Conservation (phyloP, 106 monocot genomes). For the Dioscorea dumetorum region DNA sequence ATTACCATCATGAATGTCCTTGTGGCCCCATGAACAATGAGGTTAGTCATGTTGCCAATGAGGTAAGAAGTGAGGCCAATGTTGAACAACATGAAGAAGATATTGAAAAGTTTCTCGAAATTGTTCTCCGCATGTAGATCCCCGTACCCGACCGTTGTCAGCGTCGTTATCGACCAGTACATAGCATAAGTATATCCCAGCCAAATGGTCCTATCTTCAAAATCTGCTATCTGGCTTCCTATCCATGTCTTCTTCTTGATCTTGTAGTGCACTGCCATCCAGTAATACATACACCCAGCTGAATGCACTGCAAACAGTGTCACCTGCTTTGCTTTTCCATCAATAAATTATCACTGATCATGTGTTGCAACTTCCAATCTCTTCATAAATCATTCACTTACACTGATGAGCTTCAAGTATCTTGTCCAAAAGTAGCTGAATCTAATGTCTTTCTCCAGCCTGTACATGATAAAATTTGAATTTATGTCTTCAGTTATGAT, state of each 20-base stretch:
- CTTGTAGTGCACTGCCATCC: slow-evolving; percentile 8
- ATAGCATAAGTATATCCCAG: slow-evolving; percentile 10
- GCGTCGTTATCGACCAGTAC: slow-evolving; percentile 25
- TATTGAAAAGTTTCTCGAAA: slow-evolving; percentile 20
- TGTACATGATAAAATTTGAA: background rate
- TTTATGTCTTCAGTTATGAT: background rate
- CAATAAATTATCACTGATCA: too few species aligned
- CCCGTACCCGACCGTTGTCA: slow-evolving; percentile 33
- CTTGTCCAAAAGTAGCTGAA: slow-evolving; percentile 37
- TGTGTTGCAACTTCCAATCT: too few species aligned
- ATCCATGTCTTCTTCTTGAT: slow-evolving; percentile 14
- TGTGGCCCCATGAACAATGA: slow-evolving; percentile 23
- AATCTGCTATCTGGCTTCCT: slow-evolving; percentile 4
- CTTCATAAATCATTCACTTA: background rate
- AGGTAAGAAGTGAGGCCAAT: slow-evolving; percentile 31
- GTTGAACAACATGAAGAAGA: slow-evolving; percentile 36
- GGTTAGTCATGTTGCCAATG: slow-evolving; percentile 41
- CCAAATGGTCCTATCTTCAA: slow-evolving; percentile 17
- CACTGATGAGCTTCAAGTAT: background rate
- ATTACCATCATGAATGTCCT: slow-evolving; percentile 26
- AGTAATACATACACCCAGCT: slow-evolving; percentile 16
- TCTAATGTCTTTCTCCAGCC: slow-evolving; percentile 29
- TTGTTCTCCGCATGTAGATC: slow-evolving; percentile 26
- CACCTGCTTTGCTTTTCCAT: background rate
- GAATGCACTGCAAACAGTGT: slow-evolving; percentile 23